Conservation (phyloP, 2,329 filamentous ascomycete species). For the Pyricularia sp. region DNA sequence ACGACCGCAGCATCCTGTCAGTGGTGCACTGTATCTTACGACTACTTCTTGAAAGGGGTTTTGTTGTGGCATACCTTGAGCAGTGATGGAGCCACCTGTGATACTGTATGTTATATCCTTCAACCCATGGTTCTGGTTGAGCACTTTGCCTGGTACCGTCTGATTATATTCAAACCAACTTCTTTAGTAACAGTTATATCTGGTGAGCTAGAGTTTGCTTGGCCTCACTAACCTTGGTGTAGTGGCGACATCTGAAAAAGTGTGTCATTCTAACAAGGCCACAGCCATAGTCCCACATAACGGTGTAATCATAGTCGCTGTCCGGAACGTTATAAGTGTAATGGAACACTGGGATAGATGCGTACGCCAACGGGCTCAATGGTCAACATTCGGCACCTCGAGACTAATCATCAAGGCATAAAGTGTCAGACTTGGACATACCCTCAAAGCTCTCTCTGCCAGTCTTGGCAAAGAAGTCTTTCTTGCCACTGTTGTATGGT, state of each 20-base stretch:
- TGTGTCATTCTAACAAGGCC: slow-evolving; percentile 88
- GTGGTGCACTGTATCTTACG: slow-evolving; percentile 5
- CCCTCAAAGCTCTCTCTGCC: slow-evolving; percentile 82
- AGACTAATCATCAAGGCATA: not conserved
- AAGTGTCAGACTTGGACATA: slow-evolving; percentile 23
- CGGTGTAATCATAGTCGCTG: slow-evolving; percentile 49
- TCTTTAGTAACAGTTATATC: not conserved
- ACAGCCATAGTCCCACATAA: slow-evolving; percentile 97
- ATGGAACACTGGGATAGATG: slow-evolving; percentile 51
- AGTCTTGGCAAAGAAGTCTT: slow-evolving; percentile 74
- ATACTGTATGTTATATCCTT: slow-evolving; percentile 88
- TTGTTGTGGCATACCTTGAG: slow-evolving; percentile 55
- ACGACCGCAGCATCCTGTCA: slow-evolving; percentile 5
- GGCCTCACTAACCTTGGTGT: slow-evolving; percentile 57
- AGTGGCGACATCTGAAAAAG: slow-evolving; percentile 83
- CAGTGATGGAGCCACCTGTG: slow-evolving; percentile 78
- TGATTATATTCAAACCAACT: slow-evolving; percentile 21
- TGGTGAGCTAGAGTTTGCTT: not conserved
- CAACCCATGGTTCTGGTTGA: slow-evolving; percentile 65
- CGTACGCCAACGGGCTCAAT: not conserved
- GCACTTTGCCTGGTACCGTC: slow-evolving; percentile 80
- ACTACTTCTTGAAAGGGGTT: slow-evolving; percentile 1
- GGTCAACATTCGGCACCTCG: not conserved
- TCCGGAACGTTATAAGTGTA: slow-evolving; percentile 67
- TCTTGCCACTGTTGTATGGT: slow-evolving; percentile 91